Conservation (phyloP, 345 rosid species). For the Sonneratia caseolaris region DNA sequence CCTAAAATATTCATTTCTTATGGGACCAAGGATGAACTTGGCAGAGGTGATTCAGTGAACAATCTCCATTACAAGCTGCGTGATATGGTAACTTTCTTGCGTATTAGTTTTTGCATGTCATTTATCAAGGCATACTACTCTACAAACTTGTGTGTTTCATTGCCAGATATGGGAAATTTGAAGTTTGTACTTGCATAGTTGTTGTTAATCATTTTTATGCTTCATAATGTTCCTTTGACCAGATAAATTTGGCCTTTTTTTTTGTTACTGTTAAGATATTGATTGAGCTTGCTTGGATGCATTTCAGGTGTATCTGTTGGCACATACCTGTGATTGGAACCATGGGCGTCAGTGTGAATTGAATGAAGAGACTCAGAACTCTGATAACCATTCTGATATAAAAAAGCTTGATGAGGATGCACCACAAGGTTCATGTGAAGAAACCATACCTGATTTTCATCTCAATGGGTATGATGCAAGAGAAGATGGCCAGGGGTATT, state of each 20-base stretch:
- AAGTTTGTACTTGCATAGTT: neutral
- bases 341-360: slow-evolving; percentile 16
- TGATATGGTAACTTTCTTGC: slow-evolving; percentile 46
- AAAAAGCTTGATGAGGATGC: slow-evolving; percentile 16
- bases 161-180: neutral
- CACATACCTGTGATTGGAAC: slow-evolving; percentile 42
- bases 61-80: slow-evolving; percentile 69
- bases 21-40: slow-evolving; percentile 52
- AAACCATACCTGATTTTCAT: slow-evolving; percentile 21
- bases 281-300: slow-evolving; percentile 2
- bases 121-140: neutral
- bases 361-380: slow-evolving; percentile 15
- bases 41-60: slow-evolving; percentile 50
- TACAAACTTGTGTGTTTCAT: neutral
- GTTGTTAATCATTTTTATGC: neutral
- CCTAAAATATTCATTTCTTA: slow-evolving; percentile 79
- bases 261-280: neutral
- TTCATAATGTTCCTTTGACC: neutral
- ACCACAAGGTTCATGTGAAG: slow-evolving; percentile 21
- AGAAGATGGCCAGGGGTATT: slow-evolving; percentile 15
- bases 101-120: neutral
- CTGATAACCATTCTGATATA: slow-evolving; percentile 14
- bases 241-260: neutral
- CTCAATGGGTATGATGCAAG: slow-evolving; percentile 19
- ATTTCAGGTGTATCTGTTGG: slow-evolving; percentile 52